These are phyloP conservation scores for Dittrichia graveolens DNA, from an alignment of 129 eudicot species.

Conservation along the genomic window DNA sequence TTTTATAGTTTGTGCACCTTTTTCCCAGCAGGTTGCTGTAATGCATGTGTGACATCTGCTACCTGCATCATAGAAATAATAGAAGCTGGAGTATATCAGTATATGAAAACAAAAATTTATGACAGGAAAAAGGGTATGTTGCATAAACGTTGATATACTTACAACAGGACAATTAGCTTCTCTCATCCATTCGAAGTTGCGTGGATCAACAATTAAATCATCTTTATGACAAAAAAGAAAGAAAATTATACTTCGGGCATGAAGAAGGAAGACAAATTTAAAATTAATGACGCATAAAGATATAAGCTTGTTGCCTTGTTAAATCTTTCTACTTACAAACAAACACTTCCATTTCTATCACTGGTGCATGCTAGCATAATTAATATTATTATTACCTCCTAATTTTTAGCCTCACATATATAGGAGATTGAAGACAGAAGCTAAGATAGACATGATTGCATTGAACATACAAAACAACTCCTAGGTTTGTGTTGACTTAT, in stretches of 20 bases:
- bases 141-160: conserved; percentile 33
- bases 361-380: too few species aligned
- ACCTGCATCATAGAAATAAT: conserved; percentile 49
- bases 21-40: conserved; percentile 97
- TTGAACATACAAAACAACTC: too few species aligned
- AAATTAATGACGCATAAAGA: too few species aligned
- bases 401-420: too few species aligned
- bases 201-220: conserved; percentile 96
- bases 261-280: background rate
- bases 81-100: background rate
- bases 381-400: too few species aligned
- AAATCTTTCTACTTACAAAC: too few species aligned
- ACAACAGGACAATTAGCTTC: conserved; percentile 97
- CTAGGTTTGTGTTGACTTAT: background rate
- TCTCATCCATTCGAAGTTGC: conserved; percentile 95
- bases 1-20: conserved; percentile 44
- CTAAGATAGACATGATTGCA: too few species aligned
- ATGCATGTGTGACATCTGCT: conserved; percentile 94
- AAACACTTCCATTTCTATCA: too few species aligned
- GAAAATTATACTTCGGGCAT: background rate
- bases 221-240: conserved; percentile 40
- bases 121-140: background rate
- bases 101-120: conserved; percentile 9
- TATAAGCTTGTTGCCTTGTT: too few species aligned
- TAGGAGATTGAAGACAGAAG: too few species aligned